Evolutionary conservation across 2,329 filamentous ascomycete species (phyloP).

Genomic region (Teratosphaeria nubilosa): DNA sequence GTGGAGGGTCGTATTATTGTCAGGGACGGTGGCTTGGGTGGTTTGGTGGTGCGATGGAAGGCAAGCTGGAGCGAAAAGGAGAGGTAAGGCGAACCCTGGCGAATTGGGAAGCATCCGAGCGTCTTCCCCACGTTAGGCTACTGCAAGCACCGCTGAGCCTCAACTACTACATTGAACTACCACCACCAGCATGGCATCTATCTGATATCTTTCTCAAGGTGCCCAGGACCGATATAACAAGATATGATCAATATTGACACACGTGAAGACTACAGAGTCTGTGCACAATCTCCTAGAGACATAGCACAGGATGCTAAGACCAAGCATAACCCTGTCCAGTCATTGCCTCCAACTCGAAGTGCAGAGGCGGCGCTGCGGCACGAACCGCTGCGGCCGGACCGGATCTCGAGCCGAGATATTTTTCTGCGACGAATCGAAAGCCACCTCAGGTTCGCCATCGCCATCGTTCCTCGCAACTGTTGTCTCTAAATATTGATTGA

Average conservation of each 20-base stretch:
- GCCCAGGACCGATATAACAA: neutral
- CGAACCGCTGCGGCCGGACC: neutral
- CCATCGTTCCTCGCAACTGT: neutral
- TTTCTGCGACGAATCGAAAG: neutral
- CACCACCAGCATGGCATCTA: no score
- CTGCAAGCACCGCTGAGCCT: neutral
- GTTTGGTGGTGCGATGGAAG: neutral
- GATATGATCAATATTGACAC: no score
- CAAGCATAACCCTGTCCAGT: neutral
- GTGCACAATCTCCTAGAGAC: no score
- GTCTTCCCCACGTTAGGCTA: neutral
- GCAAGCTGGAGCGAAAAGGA: neutral
- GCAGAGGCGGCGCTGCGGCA: neutral
- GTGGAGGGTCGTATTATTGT: neutral
- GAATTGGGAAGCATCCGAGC: neutral
- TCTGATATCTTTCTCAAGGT: no score
- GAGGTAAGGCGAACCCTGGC: neutral
- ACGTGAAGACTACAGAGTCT: no score
- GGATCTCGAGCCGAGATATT: neutral
- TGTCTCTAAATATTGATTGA: neutral
- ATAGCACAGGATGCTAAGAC: neutral
- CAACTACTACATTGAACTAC: no score
- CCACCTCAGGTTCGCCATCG: neutral
- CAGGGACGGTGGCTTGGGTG: neutral
- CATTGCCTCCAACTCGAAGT: neutral